A percentile compares a stretch with the other conserved stretches of the same genome.
Evolutionary conservation across 306 rosid genomes (phyloP).

Genomic region (Gastrolobium villosum): DNA sequence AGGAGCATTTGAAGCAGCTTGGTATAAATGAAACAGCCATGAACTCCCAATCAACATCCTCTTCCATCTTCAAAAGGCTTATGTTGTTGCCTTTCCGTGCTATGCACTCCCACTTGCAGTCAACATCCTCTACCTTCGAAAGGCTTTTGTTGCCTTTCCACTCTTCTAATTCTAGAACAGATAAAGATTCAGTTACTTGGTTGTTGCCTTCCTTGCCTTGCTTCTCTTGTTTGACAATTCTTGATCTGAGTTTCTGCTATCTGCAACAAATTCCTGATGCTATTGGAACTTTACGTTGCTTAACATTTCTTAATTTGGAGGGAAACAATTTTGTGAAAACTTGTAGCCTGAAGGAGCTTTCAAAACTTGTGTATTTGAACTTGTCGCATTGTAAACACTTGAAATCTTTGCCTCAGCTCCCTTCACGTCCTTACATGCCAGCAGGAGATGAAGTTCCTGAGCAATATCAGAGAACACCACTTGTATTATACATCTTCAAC

Average conservation of each 20-base stretch:
- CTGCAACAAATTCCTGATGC: background rate
- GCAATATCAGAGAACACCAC: no score
- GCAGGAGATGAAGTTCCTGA: no score
- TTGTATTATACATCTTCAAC: no score
- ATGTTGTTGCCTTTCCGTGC: no score
- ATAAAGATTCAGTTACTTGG: background rate
- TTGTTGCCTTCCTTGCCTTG: background rate
- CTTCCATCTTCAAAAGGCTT: background rate
- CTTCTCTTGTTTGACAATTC: background rate
- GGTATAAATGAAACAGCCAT: background rate
- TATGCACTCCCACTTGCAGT: background rate
- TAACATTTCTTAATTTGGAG: background rate
- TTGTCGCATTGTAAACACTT: background rate
- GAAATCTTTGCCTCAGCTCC: slow-evolving; percentile 5
- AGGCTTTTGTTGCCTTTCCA: background rate
- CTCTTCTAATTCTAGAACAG: background rate
- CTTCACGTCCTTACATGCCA: background rate
- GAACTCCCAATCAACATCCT: background rate
- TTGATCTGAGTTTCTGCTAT: background rate
- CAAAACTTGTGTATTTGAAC: background rate
- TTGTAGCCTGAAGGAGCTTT: background rate
- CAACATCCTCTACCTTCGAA: background rate
- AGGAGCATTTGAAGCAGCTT: background rate
- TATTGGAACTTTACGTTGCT: background rate
- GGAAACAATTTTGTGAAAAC: background rate